Evolutionary conservation across 2,329 filamentous ascomycete species (phyloP).

Genomic region (Kalmusia sp.): DNA sequence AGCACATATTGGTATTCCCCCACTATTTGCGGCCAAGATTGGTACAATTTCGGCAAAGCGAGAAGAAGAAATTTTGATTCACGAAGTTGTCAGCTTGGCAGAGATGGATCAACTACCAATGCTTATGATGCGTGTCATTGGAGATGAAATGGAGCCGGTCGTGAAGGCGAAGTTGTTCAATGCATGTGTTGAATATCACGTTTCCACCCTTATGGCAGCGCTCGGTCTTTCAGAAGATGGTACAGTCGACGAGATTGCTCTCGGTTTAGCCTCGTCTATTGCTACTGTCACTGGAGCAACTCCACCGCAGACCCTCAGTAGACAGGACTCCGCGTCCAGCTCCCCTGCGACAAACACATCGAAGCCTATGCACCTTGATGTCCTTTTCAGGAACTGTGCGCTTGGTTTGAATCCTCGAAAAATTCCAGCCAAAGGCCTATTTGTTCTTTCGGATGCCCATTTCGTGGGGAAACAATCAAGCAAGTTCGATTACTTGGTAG

Average conservation of each 20-base stretch:
- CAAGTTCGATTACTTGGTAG: constrained; percentile 68
- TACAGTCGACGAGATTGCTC: constrained; percentile 71
- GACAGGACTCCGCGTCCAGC: constrained; percentile 37
- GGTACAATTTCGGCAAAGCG: constrained; percentile 67
- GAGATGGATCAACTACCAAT: constrained; percentile 63
- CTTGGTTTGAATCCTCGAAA: constrained; percentile 84
- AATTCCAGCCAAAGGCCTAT: constrained; percentile 74
- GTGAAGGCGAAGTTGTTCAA: constrained; percentile 89
- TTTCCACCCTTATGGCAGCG: constrained; percentile 81
- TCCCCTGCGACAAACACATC: constrained; percentile 22
- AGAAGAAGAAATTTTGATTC: constrained; percentile 77
- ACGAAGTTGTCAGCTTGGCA: constrained; percentile 58
- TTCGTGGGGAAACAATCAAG: constrained; percentile 72
- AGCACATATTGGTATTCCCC: constrained; percentile 78
- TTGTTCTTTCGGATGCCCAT: constrained; percentile 80
- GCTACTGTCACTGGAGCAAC: constrained; percentile 74
- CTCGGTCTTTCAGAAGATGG: constrained; percentile 73
- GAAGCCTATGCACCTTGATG: constrained; percentile 66
- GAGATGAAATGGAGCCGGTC: constrained; percentile 91
- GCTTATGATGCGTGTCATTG: constrained; percentile 87
- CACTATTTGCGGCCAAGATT: constrained; percentile 80
- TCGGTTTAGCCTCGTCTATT: constrained; percentile 79
- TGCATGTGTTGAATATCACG: constrained; percentile 84
- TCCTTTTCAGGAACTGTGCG: constrained; percentile 82
- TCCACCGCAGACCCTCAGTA: constrained; percentile 52